phyloP scores from a whole-genome alignment of 1,139 yeast species.

The Blastobotrys aristatus region DNA sequence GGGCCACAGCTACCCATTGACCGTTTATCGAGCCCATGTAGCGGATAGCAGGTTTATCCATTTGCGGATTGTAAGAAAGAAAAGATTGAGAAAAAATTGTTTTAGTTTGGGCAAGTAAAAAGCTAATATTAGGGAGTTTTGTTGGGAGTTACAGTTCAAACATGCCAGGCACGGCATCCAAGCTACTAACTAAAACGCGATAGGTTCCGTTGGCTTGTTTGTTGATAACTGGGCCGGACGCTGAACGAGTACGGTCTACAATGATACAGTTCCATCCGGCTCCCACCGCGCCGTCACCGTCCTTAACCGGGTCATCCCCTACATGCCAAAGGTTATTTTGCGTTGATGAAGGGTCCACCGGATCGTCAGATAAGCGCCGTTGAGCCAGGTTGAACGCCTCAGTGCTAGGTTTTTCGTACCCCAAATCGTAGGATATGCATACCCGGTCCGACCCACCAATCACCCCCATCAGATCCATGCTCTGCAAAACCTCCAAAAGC shows the following conservation, averaged over 20 bases:
- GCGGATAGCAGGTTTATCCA: conserved; percentile 2
- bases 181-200: not conserved
- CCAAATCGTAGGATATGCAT: conserved; percentile 25
- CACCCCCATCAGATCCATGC: conserved; percentile 17
- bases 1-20: conserved; percentile 59
- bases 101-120: no score
- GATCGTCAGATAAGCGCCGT: not conserved
- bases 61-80: not conserved
- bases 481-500: conserved; percentile 20
- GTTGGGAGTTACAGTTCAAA: no score
- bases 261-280: conserved; percentile 29
- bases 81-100: not conserved
- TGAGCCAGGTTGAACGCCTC: conserved; percentile 21
- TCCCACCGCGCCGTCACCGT: conserved; percentile 22
- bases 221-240: not conserved
- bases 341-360: not conserved
- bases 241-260: conserved; percentile 20
- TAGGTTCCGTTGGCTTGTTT: not conserved
- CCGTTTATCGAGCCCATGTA: conserved; percentile 45
- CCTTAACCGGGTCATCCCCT: conserved; percentile 28
- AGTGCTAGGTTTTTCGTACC: conserved; percentile 25
- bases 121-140: no score
- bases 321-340: conserved; percentile 24
- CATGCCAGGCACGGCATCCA: not conserved
- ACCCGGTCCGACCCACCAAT: conserved; percentile 7